Base-by-base conservation (phyloP, 2,329 filamentous ascomycete species). In the Thyridium curvatum region DNA sequence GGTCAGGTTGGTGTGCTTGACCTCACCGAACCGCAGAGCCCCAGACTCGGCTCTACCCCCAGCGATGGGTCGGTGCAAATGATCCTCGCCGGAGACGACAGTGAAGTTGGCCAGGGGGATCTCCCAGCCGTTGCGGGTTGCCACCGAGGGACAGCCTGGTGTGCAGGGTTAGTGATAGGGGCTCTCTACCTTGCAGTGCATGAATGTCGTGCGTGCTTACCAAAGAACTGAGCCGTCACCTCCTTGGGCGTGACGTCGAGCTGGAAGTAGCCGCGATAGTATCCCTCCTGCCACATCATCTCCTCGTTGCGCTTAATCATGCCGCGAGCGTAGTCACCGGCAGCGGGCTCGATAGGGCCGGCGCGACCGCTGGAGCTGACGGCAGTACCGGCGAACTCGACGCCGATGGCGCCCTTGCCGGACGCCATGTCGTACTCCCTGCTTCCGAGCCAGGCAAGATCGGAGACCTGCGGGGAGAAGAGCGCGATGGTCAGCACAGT, bases 231-330 rank as follows among this genome's bases (percentile, higher is more conserved):
- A 0, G 82, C 82, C n/a, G 73, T 64, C 3, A 84, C 67, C 33
- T 71, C 62, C 10, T 80, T 66, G 16, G 74, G 66, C 15, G 62
- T 66, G 39, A 85, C 64, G 35, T 72, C 69, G 31, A 87, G 62
- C 52, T 83, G 73, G 48, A 79, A 86, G 61, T 88, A 88, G 2
- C 84, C 84, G 14, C 83, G 71, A 57, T 86, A 88, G 56, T 84
- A 87, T 8, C 79, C 57, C 41, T 87, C 83, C 48, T 82, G 77
- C 84, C 82, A 88, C 51, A 84, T 79, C 34, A 88, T 64, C 55
- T 84, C 79, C 1, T 65, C 60, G 56, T 85, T 87, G 21, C 21
- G 21, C 6, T 10, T 6, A 10, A 26, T 26, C 16, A 67, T 59
- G 32, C 53, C 53, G 45, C 68, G 63, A 49, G 65, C 47, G 3